Percentiles rank a stretch among this genome's conserved stretches.
phyloP scores from a whole-genome alignment of 75 land plant species.

The Adiantum capillusveneris region DNA sequence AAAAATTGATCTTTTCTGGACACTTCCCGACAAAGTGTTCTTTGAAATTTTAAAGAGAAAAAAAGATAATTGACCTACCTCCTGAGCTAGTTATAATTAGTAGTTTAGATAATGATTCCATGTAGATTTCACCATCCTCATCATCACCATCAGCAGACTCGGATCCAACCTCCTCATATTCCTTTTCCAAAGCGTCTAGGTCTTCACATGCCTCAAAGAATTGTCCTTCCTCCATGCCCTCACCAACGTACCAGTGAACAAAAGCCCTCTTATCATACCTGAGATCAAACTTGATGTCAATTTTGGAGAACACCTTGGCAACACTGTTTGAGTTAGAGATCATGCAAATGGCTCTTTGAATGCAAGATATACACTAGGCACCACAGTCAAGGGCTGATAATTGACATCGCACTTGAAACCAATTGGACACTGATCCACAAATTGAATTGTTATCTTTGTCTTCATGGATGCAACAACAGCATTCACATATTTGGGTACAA shows the following conservation, averaged over 20 bases:
- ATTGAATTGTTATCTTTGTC: conserved; percentile 50
- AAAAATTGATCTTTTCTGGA: too few relatives aligned
- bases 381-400: conserved; percentile 48
- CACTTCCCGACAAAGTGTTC: too few relatives aligned
- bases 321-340: conserved; percentile 44
- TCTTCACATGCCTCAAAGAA: too few relatives aligned
- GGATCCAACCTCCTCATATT: too few relatives aligned
- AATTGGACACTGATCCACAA: conserved; percentile 41
- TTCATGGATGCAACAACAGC: conserved; percentile 54
- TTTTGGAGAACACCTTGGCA: conserved; percentile 39
- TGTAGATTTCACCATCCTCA: too few relatives aligned
- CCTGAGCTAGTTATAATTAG: too few relatives aligned
- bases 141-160: too few relatives aligned
- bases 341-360: conserved; percentile 47
- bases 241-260: conserved; percentile 66
- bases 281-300: conserved; percentile 53
- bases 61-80: too few relatives aligned
- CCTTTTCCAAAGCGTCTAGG: too few relatives aligned
- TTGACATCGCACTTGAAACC: conserved; percentile 52
- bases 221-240: conserved; percentile 63
- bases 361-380: conserved; percentile 54
- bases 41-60: too few relatives aligned
- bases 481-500: conserved; percentile 61
- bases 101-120: too few relatives aligned
- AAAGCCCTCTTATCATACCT: conserved; percentile 51